phyloP scores from a whole-genome alignment of 192 early-diverging fungal species.

The Entomortierella beljakovae region DNA sequence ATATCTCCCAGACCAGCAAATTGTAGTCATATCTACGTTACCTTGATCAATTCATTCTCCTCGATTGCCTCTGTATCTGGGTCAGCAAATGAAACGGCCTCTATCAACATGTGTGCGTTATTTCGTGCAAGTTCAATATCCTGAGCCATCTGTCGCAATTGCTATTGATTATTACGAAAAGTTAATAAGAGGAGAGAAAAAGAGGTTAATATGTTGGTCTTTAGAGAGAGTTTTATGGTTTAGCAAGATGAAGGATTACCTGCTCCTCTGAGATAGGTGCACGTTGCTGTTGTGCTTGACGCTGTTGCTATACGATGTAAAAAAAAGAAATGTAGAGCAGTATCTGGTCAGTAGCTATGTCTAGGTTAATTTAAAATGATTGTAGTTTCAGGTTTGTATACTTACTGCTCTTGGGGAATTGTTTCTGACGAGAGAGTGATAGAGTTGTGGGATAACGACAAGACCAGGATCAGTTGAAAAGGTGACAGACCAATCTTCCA shows the following conservation, averaged over 20 bases:
- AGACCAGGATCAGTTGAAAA: constrained; percentile 44
- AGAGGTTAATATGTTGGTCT: too few relatives aligned
- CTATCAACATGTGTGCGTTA: constrained; percentile 62
- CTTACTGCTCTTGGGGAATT: constrained; percentile 43
- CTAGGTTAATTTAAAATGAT: too few relatives aligned
- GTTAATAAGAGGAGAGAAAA: too few relatives aligned
- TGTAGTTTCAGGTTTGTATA: too few relatives aligned
- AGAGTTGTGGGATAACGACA: constrained; percentile 41
- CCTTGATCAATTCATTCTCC: constrained; percentile 67
- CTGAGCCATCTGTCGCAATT: constrained; percentile 55
- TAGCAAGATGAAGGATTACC: too few relatives aligned
- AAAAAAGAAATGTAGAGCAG: not conserved
- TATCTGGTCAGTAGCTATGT: too few relatives aligned
- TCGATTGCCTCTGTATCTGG: constrained; percentile 64
- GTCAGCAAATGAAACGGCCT: constrained; percentile 67
- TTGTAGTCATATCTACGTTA: constrained; percentile 9
- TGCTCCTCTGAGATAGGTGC: not conserved
- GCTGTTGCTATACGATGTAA: not conserved
- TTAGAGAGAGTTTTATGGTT: too few relatives aligned
- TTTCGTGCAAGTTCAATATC: constrained; percentile 67
- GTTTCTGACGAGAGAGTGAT: constrained; percentile 23
- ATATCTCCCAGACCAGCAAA: not conserved
- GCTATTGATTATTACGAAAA: constrained; percentile 13
- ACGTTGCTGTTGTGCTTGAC: not conserved
- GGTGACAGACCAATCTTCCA: constrained; percentile 35